A percentile compares a stretch with the other conserved stretches of the same genome.
These are phyloP conservation scores for Starmerella cellae DNA, from an alignment of 805 yeast genomes.

Conservation along the genomic window DNA sequence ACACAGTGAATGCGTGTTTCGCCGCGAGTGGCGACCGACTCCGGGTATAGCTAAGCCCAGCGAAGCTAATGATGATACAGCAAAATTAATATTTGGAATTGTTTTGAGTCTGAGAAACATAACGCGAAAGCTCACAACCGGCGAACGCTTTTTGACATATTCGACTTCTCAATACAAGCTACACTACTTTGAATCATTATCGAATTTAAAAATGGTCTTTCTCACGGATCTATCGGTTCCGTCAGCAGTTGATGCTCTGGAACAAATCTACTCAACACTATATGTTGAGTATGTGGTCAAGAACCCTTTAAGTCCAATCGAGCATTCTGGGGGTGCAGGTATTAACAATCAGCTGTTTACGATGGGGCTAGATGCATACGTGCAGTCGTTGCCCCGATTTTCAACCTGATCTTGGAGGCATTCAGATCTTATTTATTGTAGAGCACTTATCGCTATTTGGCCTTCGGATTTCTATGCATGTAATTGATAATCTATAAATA, in stretches of 20 bases:
- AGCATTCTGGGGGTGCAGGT: slow-evolving; percentile 24
- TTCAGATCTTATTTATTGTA: no score
- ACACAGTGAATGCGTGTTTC: slow-evolving; percentile 80
- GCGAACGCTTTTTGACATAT: slow-evolving; percentile 27
- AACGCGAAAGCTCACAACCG: slow-evolving; percentile 40
- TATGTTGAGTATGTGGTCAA: slow-evolving; percentile 50
- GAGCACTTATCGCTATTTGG: no score
- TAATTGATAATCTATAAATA: no score
- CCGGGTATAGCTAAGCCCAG: slow-evolving; percentile 23
- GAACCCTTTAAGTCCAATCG: slow-evolving; percentile 30
- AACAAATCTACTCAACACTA: slow-evolving; percentile 45
- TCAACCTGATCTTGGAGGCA: no score
- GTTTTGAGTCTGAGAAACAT: slow-evolving; percentile 67
- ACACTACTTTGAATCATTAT: slow-evolving; percentile 66
- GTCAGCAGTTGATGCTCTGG: slow-evolving; percentile 41
- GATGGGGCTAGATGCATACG: slow-evolving; percentile 40
- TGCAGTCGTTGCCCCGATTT: slow-evolving; percentile 27
- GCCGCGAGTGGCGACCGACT: slow-evolving; percentile 47
- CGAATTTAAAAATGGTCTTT: slow-evolving; percentile 63
- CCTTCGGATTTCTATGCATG: no score
- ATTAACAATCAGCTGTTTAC: slow-evolving; percentile 47
- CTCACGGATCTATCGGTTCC: slow-evolving; percentile 53
- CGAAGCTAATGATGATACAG: slow-evolving; percentile 40
- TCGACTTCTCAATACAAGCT: slow-evolving; percentile 59
- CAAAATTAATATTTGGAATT: slow-evolving; percentile 77